Conservation (phyloP, 495 filamentous ascomycete genomes). For the Lichina pygmaea region DNA sequence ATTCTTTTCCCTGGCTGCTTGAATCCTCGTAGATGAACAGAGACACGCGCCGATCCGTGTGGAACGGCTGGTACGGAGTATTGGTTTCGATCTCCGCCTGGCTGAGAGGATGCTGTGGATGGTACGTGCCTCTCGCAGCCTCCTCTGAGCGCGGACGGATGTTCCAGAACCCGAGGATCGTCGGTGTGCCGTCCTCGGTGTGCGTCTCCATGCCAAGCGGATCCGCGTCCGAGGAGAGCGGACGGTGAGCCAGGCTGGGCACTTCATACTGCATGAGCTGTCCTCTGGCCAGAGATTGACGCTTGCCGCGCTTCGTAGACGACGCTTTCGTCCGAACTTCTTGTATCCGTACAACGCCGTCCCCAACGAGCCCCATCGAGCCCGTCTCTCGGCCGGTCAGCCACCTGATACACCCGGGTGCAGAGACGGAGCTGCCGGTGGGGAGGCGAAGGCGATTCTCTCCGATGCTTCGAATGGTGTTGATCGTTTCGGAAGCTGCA, state of each 20-base stretch:
- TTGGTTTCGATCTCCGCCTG: constrained; percentile 86
- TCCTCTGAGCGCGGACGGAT: constrained; percentile 7
- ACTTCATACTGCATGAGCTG: constrained; percentile 40
- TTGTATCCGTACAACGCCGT: constrained; percentile 41
- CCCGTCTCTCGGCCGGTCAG: constrained; percentile 23
- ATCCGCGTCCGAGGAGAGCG: constrained; percentile 10
- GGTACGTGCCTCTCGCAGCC: background rate
- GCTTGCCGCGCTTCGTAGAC: constrained; percentile 2
- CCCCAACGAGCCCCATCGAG: constrained; percentile 24
- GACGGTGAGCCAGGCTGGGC: constrained; percentile 22
- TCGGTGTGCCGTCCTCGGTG: background rate
- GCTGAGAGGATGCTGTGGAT: constrained; percentile 25
- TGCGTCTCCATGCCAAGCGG: constrained; percentile 1
- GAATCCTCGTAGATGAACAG: constrained; percentile 29
- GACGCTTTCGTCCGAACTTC: constrained; percentile 21
- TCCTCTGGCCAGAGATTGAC: constrained; percentile 13
- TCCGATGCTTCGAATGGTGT: constrained; percentile 52
- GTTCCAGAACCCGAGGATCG: constrained; percentile 7
- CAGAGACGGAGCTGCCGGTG: constrained; percentile 15
- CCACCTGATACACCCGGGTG: constrained; percentile 28
- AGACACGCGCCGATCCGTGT: constrained; percentile 55
- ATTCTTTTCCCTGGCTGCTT: background rate
- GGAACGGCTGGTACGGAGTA: constrained; percentile 71
- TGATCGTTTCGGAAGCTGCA: constrained; percentile 52
- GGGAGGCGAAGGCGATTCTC: constrained; percentile 64